A percentile compares a stretch with the other conserved stretches of the same genome.
Evolutionary conservation across 805 yeast genomes (phyloP).

Genomic region (Danielia reshetovae): DNA sequence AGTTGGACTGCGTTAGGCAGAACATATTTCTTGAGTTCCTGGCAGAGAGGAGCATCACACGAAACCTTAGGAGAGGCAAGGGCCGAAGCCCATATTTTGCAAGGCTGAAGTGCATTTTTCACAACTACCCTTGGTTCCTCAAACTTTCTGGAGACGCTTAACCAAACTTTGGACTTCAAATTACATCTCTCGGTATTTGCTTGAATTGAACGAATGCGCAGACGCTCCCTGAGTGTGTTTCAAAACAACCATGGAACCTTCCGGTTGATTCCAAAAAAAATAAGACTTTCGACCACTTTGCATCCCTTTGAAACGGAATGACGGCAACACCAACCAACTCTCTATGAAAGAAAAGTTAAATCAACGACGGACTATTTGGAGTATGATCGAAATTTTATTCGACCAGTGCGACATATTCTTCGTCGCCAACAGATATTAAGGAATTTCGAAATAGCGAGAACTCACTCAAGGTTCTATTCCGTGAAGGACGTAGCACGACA

Average conservation of each 20-base stretch:
- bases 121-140: too few species aligned
- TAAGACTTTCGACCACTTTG: constrained; percentile 60
- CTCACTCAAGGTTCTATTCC: constrained; percentile 36
- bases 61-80: too few species aligned
- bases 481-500: constrained; percentile 9
- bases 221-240: too few species aligned
- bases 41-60: too few species aligned
- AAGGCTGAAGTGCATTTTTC: too few species aligned
- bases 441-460: not conserved
- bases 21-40: too few species aligned
- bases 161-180: too few species aligned
- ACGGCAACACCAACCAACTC: not conserved
- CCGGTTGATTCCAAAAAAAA: constrained; percentile 57
- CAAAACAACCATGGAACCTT: constrained; percentile 38
- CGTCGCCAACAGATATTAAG: constrained; percentile 11
- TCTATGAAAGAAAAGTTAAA: constrained; percentile 4
- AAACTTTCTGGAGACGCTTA: too few species aligned
- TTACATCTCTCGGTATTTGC: too few species aligned
- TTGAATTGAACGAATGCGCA: too few species aligned
- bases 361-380: constrained; percentile 24
- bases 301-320: constrained; percentile 35
- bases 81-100: too few species aligned
- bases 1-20: too few species aligned
- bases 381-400: constrained; percentile 34
- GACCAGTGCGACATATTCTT: constrained; percentile 37